Evolutionary conservation across 306 rosid species (phyloP).

Genomic region (Glycine tomentella): DNA sequence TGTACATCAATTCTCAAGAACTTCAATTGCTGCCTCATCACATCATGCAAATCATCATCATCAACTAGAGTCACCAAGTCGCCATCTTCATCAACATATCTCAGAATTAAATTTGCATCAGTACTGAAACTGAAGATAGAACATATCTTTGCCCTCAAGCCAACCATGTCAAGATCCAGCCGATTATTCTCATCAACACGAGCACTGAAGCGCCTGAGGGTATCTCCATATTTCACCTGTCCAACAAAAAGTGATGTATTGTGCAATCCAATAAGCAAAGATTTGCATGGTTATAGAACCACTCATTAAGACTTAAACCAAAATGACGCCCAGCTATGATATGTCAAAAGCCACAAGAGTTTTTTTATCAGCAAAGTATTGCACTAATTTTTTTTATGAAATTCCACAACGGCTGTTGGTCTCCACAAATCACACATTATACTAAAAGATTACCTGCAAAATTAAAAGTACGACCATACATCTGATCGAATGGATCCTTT

Average conservation of each 20-base stretch:
- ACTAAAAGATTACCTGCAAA: background rate
- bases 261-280: background rate
- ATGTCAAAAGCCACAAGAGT: background rate
- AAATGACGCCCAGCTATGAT: background rate
- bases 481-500: too few species aligned
- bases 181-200: slow-evolving; percentile 50
- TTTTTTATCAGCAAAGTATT: slow-evolving; percentile 9
- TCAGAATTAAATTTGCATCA: slow-evolving; percentile 64
- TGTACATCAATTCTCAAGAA: slow-evolving; percentile 78
- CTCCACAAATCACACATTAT: background rate
- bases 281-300: background rate
- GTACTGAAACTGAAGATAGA: slow-evolving; percentile 59
- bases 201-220: slow-evolving; percentile 89
- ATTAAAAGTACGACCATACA: background rate
- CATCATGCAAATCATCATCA: slow-evolving; percentile 81
- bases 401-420: background rate
- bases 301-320: slow-evolving; percentile 3
- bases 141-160: slow-evolving; percentile 64
- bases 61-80: slow-evolving; percentile 81
- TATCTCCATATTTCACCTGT: slow-evolving; percentile 76
- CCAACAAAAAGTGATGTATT: slow-evolving; percentile 27
- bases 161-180: slow-evolving; percentile 76
- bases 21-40: slow-evolving; percentile 71
- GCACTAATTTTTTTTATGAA: slow-evolving; percentile 2
- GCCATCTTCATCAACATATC: slow-evolving; percentile 92